Base-by-base conservation (phyloP, 148 eudicot genomes). In the Rhododendron henanense region DNA sequence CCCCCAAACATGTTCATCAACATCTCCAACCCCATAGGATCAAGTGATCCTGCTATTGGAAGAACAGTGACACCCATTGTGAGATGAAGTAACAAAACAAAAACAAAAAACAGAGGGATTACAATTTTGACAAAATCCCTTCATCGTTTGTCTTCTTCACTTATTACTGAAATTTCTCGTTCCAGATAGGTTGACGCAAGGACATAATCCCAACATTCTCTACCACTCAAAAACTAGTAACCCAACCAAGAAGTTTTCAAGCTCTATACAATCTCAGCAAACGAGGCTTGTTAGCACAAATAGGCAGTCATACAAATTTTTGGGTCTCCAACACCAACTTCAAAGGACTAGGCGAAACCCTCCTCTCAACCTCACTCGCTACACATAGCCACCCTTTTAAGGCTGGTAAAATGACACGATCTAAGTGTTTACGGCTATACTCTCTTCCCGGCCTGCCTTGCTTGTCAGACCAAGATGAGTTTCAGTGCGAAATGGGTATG, bases 1-100 rank as follows among this genome's bases (percentile, higher is more conserved):
- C 92, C 92, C 23, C 92, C 90, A 65, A 90, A 89, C 92, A 90
- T 89, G 85, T 89, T 88, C 91, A 91, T 91, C 89, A 91, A 84
- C 89, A 81, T 87, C 48, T 88, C 93, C 85, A 90, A 81, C 14
- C 91, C 91, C 84, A 84, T 23, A 67, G 88, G 87, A 81, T 88
- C 82, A 23, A 51, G 67, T 53, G 82, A 50, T 59, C 83, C 87
- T 83, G 90, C 50, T 6, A 37, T 37, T 39, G 6, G 44, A 37
- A 85, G 84, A 16, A 86, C 13, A n/a, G 76, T 25, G 35, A 19
- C 63, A 31, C 33, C 31, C 69, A 59, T 28, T 31, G 35, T 71
- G 76, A 75, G 37, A 23, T 10, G 16, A 25, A 13, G 39, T 21
- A 28, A 41, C 69, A 67, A 41, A 41, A 41, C 45, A 41, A 41